Evolutionary conservation across 1,284 basidiomycete genomes (phyloP).

Genomic region (Phellopilus nigrolimitatus): DNA sequence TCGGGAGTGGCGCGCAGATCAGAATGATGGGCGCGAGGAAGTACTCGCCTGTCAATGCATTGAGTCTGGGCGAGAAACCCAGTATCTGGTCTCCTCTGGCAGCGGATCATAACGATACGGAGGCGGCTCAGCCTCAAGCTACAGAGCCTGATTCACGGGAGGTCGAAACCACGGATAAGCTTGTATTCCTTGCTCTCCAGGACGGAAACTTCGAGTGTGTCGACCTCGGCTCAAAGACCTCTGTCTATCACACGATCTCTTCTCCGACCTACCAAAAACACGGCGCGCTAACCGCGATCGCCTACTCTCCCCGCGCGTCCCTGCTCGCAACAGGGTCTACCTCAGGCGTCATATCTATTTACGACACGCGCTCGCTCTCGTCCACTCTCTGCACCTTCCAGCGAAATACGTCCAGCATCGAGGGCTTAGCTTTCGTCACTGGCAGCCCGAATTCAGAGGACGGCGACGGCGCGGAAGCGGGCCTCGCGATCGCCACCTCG

Average conservation of each 20-base stretch:
- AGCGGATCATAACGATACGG: neutral
- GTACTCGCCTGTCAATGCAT: constrained; percentile 40
- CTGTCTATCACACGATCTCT: constrained; percentile 37
- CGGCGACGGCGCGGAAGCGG: constrained; percentile 26
- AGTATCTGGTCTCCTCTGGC: neutral
- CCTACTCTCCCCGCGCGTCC: constrained; percentile 36
- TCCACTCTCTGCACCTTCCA: constrained; percentile 42
- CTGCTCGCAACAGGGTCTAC: constrained; percentile 61
- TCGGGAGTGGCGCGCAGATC: constrained; percentile 49
- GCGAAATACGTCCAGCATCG: constrained; percentile 44
- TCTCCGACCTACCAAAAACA: constrained; percentile 22
- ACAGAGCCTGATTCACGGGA: constrained; percentile 36
- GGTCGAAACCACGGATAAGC: constrained; percentile 44
- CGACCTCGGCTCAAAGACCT: constrained; percentile 49
- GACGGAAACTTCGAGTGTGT: constrained; percentile 53
- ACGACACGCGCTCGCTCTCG: constrained; percentile 44
- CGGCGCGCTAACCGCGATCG: constrained; percentile 49
- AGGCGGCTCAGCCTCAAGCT: neutral
- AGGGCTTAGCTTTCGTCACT: constrained; percentile 28
- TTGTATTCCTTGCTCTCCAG: constrained; percentile 52
- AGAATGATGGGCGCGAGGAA: constrained; percentile 31
- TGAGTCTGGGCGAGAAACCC: constrained; percentile 38
- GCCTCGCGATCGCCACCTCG: constrained; percentile 46
- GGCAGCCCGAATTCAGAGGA: constrained; percentile 14
- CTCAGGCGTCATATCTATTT: constrained; percentile 55